phyloP scores from a whole-genome alignment of 2,329 filamentous ascomycete species.

The Aspergillus fijiensis region DNA sequence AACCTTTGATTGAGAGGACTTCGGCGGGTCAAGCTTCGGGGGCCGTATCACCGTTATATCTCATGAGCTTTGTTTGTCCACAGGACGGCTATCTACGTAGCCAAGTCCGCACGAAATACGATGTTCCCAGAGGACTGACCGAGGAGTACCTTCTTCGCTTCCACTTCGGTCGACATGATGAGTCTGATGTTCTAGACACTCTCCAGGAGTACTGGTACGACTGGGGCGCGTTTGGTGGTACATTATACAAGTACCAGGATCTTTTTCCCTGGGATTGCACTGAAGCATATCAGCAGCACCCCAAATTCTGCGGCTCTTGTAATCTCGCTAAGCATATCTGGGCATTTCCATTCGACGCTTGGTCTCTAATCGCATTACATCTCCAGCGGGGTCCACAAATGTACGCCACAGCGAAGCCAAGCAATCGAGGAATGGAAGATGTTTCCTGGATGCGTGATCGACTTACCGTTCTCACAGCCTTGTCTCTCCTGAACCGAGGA shows the following conservation, averaged over 20 bases:
- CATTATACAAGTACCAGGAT: conserved; percentile 43
- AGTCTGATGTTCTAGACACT: conserved; percentile 47
- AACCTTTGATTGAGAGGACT: conserved; percentile 24
- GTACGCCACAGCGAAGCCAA: conserved; percentile 27
- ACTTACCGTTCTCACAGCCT: conserved; percentile 35
- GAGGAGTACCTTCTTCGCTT: conserved; percentile 47
- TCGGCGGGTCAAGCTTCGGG: conserved; percentile 6
- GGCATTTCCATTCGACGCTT: conserved; percentile 49
- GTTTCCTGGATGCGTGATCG: conserved; percentile 38
- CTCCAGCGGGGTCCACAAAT: conserved; percentile 37
- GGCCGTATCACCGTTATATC: conserved; percentile 28
- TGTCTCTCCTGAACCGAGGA: conserved; percentile 30
- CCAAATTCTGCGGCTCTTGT: conserved; percentile 41
- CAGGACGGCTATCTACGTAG: conserved; percentile 24
- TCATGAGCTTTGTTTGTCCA: conserved; percentile 44
- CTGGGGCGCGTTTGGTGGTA: conserved; percentile 44
- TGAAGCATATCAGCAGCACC: conserved; percentile 43
- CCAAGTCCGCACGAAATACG: conserved; percentile 34
- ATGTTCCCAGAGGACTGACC: conserved; percentile 42
- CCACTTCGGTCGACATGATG: conserved; percentile 41
- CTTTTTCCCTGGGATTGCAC: conserved; percentile 52
- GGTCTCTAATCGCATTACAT: conserved; percentile 45
- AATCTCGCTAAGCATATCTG: conserved; percentile 48
- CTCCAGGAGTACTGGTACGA: conserved; percentile 50
- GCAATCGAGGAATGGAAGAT: background rate